Conservation (phyloP, 2,329 filamentous ascomycete species). For the Arthrobotrys megalospora region DNA sequence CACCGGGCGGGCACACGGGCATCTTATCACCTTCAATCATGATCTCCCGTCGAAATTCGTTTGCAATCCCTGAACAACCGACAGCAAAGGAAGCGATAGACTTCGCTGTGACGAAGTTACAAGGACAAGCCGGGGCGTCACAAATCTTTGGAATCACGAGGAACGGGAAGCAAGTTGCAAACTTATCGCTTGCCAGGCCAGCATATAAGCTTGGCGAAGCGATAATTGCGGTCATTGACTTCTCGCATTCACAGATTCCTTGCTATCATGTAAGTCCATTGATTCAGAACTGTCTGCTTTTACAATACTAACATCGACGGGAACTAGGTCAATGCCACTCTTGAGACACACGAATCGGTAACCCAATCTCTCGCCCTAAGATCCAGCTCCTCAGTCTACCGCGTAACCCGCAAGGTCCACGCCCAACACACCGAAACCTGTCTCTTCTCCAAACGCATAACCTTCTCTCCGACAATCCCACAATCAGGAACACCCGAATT, state of each 20-base stretch:
- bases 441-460: conserved; percentile 82
- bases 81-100: conserved; percentile 89
- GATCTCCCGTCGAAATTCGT: conserved; percentile 73
- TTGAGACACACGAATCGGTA: conserved; percentile 90
- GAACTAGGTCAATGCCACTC: conserved; percentile 74
- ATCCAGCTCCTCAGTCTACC: conserved; percentile 85
- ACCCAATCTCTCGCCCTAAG: conserved; percentile 85
- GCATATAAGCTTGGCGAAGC: conserved; percentile 91
- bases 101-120: conserved; percentile 80
- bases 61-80: conserved; percentile 71
- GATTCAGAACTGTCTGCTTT: neutral
- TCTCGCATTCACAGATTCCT: conserved; percentile 80
- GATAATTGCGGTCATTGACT: conserved; percentile 87
- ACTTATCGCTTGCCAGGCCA: conserved; percentile 88
- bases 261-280: conserved; percentile 80
- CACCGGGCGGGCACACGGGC: conserved; percentile 68
- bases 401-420: conserved; percentile 87
- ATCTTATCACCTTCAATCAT: conserved; percentile 80
- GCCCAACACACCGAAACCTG: conserved; percentile 84
- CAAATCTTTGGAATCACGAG: conserved; percentile 86
- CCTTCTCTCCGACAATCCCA: conserved; percentile 88
- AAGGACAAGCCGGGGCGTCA: conserved; percentile 73
- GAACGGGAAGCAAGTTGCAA: conserved; percentile 90
- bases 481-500: conserved; percentile 89
- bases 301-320: neutral